These are phyloP conservation scores for Fraxinus floribunda DNA, from an alignment of 305 asterid species.

Conservation along the genomic window DNA sequence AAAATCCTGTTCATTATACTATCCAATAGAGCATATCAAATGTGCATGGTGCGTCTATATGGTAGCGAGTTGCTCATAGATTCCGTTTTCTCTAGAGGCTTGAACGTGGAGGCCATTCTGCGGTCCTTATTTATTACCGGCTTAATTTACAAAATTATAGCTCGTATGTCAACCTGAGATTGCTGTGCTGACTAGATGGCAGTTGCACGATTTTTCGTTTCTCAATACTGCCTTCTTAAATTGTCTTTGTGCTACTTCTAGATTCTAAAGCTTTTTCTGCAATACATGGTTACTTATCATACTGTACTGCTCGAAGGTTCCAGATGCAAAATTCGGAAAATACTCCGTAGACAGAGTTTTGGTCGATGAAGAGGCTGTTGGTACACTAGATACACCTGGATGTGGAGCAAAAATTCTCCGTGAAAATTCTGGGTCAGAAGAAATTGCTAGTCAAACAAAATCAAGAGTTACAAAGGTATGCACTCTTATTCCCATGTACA, in stretches of 20 bases:
- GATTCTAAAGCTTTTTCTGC: neutral
- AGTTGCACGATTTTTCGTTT: neutral
- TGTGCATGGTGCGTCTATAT: neutral
- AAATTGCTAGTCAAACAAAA: conserved; percentile 26
- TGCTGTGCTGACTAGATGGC: neutral
- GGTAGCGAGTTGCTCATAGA: neutral
- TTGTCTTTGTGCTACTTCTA: neutral
- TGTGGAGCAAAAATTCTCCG: conserved; percentile 68
- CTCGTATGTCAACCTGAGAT: neutral
- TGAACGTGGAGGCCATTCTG: neutral
- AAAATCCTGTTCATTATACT: neutral
- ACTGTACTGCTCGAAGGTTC: conserved; percentile 45
- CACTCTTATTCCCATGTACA: conserved; percentile 17
- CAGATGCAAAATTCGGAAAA: conserved; percentile 57
- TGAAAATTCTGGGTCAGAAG: conserved; percentile 32
- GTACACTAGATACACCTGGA: conserved; percentile 55
- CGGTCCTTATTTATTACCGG: neutral
- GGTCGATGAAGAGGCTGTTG: conserved; percentile 86
- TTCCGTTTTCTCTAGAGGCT: neutral
- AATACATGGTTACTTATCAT: neutral
- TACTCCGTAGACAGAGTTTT: conserved; percentile 47
- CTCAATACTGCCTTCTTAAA: neutral
- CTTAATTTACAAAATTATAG: neutral
- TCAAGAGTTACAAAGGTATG: conserved; percentile 40
- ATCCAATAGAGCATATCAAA: neutral